These are phyloP conservation scores for Aegilops longissima DNA, from an alignment of 176 grass and related monocot genomes.

Conservation along the genomic window DNA sequence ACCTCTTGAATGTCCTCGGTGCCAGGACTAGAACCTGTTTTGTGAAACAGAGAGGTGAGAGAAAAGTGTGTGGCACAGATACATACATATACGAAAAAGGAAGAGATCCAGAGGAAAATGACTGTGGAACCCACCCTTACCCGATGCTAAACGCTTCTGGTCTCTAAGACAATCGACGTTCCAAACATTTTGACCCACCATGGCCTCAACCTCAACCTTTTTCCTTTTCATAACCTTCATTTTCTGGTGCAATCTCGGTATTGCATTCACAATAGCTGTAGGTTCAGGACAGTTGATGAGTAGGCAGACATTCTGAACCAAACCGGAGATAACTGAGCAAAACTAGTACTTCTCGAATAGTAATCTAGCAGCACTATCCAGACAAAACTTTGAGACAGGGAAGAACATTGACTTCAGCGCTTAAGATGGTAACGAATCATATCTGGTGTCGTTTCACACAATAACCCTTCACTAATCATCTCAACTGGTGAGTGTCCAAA, in stretches of 20 bases:
- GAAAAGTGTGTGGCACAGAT: too few species aligned
- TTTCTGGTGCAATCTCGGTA: slow-evolving; percentile 39
- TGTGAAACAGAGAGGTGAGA: background rate
- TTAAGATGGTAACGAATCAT: background rate
- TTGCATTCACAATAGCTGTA: slow-evolving; percentile 36
- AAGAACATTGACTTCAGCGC: background rate
- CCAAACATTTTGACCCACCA: background rate
- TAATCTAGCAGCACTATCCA: background rate
- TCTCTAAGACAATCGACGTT: background rate
- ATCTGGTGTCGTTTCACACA: background rate
- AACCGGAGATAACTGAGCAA: background rate
- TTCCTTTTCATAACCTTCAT: slow-evolving; percentile 30
- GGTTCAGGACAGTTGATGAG: slow-evolving; percentile 12
- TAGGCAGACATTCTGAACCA: slow-evolving; percentile 1
- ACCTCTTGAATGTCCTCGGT: slow-evolving; percentile 26
- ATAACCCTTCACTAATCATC: background rate
- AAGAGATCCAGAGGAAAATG: background rate
- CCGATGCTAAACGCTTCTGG: background rate
- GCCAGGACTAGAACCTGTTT: background rate
- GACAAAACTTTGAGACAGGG: slow-evolving; percentile 1
- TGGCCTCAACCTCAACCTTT: background rate
- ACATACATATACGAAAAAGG: background rate
- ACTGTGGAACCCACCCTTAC: background rate
- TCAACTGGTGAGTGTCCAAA: background rate
- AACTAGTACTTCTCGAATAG: background rate